Evolutionary conservation across 2,329 filamentous ascomycete genomes (phyloP), one percentile per base, ranked within the genome.

Genomic region (Biscogniauxia sp.): DNA sequence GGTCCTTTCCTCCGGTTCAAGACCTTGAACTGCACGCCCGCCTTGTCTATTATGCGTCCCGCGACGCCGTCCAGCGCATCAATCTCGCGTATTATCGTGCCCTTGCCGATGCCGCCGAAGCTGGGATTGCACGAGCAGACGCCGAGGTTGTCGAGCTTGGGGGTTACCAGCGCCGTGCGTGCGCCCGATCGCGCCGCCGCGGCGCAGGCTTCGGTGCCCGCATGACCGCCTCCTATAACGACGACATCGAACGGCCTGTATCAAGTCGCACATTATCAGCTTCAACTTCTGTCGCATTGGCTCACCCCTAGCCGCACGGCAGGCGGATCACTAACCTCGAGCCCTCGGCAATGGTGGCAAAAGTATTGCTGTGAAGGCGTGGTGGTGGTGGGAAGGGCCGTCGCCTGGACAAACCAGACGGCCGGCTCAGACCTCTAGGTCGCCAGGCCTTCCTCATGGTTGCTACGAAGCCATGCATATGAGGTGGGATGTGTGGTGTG

Each of bases 21-120:
- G 19, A 96, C 84, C 64, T 91, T 88, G 75, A 98, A 99, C 74
- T 97, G 94, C n/a, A 97, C 86, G 5, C 92, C 95, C 2, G 95
- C 90, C 74, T 95, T 94, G 78, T 99, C 95, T 61, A 97, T 92
- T 20, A 97, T 89, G 41, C 92, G 85, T 0, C 92, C 93, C 0
- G 93, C 89, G 20, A 99, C 80, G 0, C 95, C 95, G 72, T 98
- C 95, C 61, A 99, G 82, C 0, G 95, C 95, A 78, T 99, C 95
- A 32, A 99, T 89, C 76, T 99, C 95, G 51, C 94, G 88, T 55
- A 99, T 81, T 80, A 99, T 97, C 9, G 92, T 98, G 17, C 95
- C 95, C 75, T 99, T 99, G 52, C 95, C 95, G 68, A 99, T 98
- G n/a, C 95, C 95, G 49, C 95, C 95, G 72, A 99, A 96, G 65